Evolutionary conservation across 1,284 basidiomycete genomes (phyloP), one percentile per base, ranked within the genome.

Genomic region (Cutaneotrichosporon dermatis): DNA sequence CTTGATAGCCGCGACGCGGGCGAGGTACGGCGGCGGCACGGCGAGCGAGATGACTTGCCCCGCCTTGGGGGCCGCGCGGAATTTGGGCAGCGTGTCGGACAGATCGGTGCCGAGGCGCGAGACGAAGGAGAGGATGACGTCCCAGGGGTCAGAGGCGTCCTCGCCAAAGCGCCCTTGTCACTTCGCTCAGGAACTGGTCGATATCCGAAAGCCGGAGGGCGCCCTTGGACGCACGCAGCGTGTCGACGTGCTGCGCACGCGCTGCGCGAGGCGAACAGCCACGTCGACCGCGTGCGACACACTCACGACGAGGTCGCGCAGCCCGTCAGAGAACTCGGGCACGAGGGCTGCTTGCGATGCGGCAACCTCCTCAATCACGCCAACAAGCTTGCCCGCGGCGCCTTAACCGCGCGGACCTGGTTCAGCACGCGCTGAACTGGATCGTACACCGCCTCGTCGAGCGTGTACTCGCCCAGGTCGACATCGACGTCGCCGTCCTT

Each of bases 201-300:
- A 95, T 83, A 0, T 84, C 84, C 0, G 83, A 79, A 39, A 95
- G 79, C 62, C 88, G 84, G 80, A 97, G 88, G 0, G 89, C 76
- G 33, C 84, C 80, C 76, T 93, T 94, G 43, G 86, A 83, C 10
- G 83, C 80, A 46, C 90, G 85, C 7, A 89, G 84, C 54, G 91
- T 87, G 54, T 83, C 82, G 12, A 91, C 80, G 73, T 96, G 88
- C 1, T 85, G 86, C 88, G 87, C 50, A 92, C 86, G 69, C 87
- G 83, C 80, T 94, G 90, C 0, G 92, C 92, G 51, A 96, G 83
- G 89, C 92, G 88, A 59, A 94, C 88, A 68, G 90, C 89, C 69
- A 95, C 90, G 76, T 93, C 90, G 63, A 90, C 86, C 2, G 92
- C 83, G 65, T 92, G 89, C 0, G 88, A 86, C 1, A 90, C 85